Conservation (phyloP, 768 basidiomycete genomes). For the Auriscalpium vulgare region DNA sequence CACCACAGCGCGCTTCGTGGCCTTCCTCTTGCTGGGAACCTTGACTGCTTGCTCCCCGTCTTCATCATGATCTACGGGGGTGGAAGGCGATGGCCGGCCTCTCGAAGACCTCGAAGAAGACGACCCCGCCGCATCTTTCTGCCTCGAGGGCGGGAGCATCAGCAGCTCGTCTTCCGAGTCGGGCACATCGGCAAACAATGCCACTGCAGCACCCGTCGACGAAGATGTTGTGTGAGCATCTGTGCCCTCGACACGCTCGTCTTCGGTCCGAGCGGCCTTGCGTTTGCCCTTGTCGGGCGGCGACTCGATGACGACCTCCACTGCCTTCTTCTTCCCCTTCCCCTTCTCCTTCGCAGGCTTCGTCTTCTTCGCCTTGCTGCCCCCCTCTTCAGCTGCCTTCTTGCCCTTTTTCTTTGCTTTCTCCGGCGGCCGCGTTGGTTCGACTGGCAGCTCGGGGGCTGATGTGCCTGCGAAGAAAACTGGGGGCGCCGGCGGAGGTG, state of each 20-base stretch:
- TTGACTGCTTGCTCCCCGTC: constrained; percentile 7
- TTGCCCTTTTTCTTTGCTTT: constrained; percentile 10
- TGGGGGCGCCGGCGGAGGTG: constrained; percentile 3
- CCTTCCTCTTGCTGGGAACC: constrained; percentile 1
- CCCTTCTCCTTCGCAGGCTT: constrained; percentile 10
- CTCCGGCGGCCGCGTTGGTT: constrained; percentile 6
- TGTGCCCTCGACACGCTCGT: constrained; percentile 7
- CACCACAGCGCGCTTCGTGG: constrained; percentile 9
- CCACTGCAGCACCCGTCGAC: background rate
- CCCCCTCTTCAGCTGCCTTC: constrained; percentile 8
- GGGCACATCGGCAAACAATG: background rate
- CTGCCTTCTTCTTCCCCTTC: constrained; percentile 11
- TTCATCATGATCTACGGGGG: background rate
- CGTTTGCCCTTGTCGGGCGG: constrained; percentile 15
- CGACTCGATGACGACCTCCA: constrained; percentile 18
- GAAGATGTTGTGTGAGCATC: background rate
- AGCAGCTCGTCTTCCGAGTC: constrained; percentile 1
- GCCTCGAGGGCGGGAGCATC: background rate
- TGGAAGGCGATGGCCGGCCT: too few relatives aligned
- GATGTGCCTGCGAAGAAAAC: constrained; percentile 1
- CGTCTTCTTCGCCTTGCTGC: background rate
- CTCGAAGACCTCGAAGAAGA: too few relatives aligned
- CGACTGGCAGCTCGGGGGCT: background rate
- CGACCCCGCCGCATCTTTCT: background rate
- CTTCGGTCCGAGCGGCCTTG: constrained; percentile 1